Evolutionary conservation across 495 filamentous ascomycete genomes (phyloP).

Genomic region (Neurospora cerealis): DNA sequence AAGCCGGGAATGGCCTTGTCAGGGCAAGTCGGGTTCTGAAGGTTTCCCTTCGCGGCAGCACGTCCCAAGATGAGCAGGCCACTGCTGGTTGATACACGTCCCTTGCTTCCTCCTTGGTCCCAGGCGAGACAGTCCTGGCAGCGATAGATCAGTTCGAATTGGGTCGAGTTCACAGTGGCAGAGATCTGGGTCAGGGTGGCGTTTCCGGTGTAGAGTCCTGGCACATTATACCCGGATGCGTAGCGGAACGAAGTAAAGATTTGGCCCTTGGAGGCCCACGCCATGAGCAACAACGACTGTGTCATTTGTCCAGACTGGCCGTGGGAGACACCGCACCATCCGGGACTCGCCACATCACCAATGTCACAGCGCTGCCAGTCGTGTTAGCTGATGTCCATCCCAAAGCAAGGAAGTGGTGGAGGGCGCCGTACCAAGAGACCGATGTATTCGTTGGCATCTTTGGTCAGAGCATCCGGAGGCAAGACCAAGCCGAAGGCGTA

Average conservation of each 20-base stretch:
- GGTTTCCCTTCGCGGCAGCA: conserved; percentile 15
- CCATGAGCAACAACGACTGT: conserved; percentile 46
- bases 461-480: conserved; percentile 39
- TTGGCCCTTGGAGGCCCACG: conserved; percentile 39
- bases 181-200: conserved; percentile 49
- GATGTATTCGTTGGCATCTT: conserved; percentile 48
- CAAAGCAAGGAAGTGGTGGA: neutral
- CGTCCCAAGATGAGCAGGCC: conserved; percentile 18
- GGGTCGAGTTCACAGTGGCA: conserved; percentile 40
- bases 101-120: conserved; percentile 22
- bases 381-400: neutral
- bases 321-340: conserved; percentile 50
- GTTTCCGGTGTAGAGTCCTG: conserved; percentile 47
- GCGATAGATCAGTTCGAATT: conserved; percentile 50
- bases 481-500: conserved; percentile 47
- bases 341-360: conserved; percentile 16
- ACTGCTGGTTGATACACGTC: conserved; percentile 14
- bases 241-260: conserved; percentile 49
- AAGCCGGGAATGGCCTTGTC: conserved; percentile 25
- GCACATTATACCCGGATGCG: conserved; percentile 46
- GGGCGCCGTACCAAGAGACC: conserved; percentile 38
- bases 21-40: conserved; percentile 19
- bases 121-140: conserved; percentile 54
- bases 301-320: conserved; percentile 45
- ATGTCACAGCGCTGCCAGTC: conserved; percentile 18